A percentile compares a stretch with the other conserved stretches of the same genome.
These are phyloP conservation scores for Hypoxylon lienhwacheense DNA, from an alignment of 495 filamentous ascomycete genomes.

Conservation along the genomic window DNA sequence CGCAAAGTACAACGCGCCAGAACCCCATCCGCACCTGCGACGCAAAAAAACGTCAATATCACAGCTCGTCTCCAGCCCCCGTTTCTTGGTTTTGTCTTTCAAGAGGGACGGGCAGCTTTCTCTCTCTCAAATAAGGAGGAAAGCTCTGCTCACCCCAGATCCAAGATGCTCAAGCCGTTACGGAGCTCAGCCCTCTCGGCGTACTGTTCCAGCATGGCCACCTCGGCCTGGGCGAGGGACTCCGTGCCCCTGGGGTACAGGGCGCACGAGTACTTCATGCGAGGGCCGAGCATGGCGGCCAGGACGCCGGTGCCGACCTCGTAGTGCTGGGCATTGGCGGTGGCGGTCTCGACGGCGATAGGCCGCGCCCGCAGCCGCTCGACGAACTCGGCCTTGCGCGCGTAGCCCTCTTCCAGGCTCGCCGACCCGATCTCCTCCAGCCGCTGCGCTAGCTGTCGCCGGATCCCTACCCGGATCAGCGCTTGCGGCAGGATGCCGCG, in stretches of 20 bases:
- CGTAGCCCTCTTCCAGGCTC: constrained; percentile 49
- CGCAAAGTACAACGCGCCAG: constrained; percentile 62
- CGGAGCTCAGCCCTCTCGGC: constrained; percentile 56
- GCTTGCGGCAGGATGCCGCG: constrained; percentile 60
- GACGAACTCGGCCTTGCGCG: constrained; percentile 61
- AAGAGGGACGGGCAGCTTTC: too few species aligned
- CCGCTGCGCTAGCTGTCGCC: constrained; percentile 57
- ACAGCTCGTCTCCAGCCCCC: background rate
- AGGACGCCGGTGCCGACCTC: constrained; percentile 65
- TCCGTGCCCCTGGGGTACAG: constrained; percentile 59
- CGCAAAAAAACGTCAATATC: constrained; percentile 4
- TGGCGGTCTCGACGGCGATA: constrained; percentile 63
- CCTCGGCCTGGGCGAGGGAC: constrained; percentile 63
- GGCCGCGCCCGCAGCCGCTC: constrained; percentile 51
- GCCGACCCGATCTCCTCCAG: constrained; percentile 49
- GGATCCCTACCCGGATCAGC: constrained; percentile 60
- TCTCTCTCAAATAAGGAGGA: too few species aligned
- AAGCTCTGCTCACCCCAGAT: constrained; percentile 57
- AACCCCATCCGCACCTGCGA: constrained; percentile 68
- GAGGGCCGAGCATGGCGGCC: constrained; percentile 56
- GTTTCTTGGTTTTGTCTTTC: too few species aligned
- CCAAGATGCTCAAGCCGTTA: constrained; percentile 63
- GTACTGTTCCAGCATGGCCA: constrained; percentile 64
- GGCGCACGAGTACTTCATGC: constrained; percentile 66
- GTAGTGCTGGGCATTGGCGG: constrained; percentile 68